Evolutionary conservation across 2,329 filamentous ascomycete genomes (phyloP).

Genomic region (Cadophora sp.): DNA sequence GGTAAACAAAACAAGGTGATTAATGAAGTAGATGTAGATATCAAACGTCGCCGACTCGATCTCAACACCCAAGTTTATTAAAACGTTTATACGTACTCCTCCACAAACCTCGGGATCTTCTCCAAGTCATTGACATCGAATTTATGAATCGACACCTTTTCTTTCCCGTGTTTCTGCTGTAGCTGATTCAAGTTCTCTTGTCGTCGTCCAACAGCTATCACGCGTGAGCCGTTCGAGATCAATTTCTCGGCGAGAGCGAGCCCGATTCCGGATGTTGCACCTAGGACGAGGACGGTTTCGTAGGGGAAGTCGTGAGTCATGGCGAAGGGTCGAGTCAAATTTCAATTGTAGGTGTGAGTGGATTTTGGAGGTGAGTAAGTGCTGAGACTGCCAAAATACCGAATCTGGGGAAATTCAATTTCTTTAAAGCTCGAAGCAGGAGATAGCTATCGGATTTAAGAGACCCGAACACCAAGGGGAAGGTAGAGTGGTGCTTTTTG

Average conservation of each 20-base stretch:
- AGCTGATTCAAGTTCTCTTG: constrained; percentile 46
- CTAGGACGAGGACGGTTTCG: constrained; percentile 47
- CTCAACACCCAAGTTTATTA: too few relatives aligned
- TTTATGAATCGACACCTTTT: background rate
- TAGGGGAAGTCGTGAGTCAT: background rate
- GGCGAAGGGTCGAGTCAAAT: too few relatives aligned
- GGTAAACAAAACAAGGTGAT: constrained; percentile 46
- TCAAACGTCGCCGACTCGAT: too few relatives aligned
- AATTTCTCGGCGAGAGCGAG: constrained; percentile 53
- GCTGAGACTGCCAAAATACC: too few relatives aligned
- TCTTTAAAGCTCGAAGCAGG: too few relatives aligned
- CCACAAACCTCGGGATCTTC: background rate
- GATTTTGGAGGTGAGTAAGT: too few relatives aligned
- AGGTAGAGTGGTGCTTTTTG: background rate
- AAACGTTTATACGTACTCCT: background rate
- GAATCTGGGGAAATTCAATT: too few relatives aligned
- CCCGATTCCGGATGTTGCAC: constrained; percentile 62
- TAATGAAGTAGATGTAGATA: too few relatives aligned
- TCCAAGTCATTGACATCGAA: background rate
- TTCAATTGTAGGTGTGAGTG: too few relatives aligned
- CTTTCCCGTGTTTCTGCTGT: background rate
- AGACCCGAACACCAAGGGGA: background rate
- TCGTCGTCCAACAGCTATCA: constrained; percentile 63
- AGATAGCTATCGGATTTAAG: too few relatives aligned
- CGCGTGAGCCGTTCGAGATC: constrained; percentile 54